Conservation (phyloP, 1,284 basidiomycete species). For the Apiotrichum sp. region DNA sequence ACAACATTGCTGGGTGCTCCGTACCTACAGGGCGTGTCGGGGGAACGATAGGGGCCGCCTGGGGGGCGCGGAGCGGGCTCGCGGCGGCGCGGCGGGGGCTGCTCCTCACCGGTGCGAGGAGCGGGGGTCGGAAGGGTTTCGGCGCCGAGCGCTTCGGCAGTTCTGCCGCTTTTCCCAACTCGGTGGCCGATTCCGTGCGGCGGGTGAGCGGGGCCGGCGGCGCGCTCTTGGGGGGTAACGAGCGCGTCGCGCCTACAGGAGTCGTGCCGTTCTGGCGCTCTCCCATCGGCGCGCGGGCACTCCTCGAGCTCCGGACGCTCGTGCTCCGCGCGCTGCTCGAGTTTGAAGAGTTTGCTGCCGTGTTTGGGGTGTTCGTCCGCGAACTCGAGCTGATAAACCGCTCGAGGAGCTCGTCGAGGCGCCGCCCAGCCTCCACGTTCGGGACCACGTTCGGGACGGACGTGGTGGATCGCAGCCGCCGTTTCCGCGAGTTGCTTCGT, state of each 20-base stretch:
- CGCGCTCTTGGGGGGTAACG: slow-evolving; percentile 2
- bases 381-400: slow-evolving; percentile 7
- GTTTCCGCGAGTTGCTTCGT: not conserved
- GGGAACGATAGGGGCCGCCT: too few relatives aligned
- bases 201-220: not conserved
- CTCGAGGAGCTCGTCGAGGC: slow-evolving; percentile 15
- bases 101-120: too few relatives aligned
- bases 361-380: not conserved
- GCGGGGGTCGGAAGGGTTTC: too few relatives aligned
- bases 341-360: not conserved
- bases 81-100: too few relatives aligned
- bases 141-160: too few relatives aligned
- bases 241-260: not conserved
- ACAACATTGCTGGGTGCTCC: too few relatives aligned
- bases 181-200: not conserved
- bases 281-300: not conserved
- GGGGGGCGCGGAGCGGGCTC: too few relatives aligned
- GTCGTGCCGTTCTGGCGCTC: not conserved
- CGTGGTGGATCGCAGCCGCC: not conserved
- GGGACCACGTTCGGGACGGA: not conserved
- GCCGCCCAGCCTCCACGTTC: not conserved
- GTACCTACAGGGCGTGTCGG: too few relatives aligned
- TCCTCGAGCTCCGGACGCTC: not conserved
- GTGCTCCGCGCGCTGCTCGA: not conserved
- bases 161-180: not conserved